Conservation (phyloP, 805 yeast species). For the Cyberlindnera maclurae region DNA sequence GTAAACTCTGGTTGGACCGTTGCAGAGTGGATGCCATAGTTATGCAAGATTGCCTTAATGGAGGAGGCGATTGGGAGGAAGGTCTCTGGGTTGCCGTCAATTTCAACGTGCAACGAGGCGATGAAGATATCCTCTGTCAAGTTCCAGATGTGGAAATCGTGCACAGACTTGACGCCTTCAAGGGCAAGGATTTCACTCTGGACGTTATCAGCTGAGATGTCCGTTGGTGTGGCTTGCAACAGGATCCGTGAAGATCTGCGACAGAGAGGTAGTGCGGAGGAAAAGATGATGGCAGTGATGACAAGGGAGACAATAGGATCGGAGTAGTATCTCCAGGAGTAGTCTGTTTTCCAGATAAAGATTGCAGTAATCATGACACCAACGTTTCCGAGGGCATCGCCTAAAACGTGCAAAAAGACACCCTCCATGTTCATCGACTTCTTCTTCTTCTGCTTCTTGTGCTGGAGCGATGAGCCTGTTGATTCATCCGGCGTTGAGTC, state of each 20-base stretch:
- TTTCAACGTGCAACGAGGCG: slow-evolving; percentile 84
- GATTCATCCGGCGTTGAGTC: background rate
- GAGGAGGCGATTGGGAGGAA: slow-evolving; percentile 66
- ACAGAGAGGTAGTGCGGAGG: slow-evolving; percentile 88
- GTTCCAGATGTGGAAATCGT: slow-evolving; percentile 96
- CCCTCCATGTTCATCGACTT: slow-evolving; percentile 96
- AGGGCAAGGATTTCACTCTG: slow-evolving; percentile 59
- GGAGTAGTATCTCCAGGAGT: slow-evolving; percentile 75
- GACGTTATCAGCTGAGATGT: slow-evolving; percentile 69
- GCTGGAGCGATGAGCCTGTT: background rate
- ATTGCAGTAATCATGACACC: slow-evolving; percentile 89
- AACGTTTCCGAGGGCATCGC: slow-evolving; percentile 92
- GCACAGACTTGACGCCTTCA: slow-evolving; percentile 75
- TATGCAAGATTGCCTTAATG: slow-evolving; percentile 74
- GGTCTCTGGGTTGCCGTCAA: slow-evolving; percentile 53
- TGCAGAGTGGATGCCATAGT: slow-evolving; percentile 83
- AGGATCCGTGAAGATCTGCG: slow-evolving; percentile 79
- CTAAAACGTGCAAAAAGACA: slow-evolving; percentile 88
- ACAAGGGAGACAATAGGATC: slow-evolving; percentile 84
- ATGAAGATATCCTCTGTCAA: slow-evolving; percentile 79
- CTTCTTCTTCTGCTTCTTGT: slow-evolving; percentile 18
- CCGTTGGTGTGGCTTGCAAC: slow-evolving; percentile 88
- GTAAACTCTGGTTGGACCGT: slow-evolving; percentile 94
- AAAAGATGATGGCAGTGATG: slow-evolving; percentile 82
- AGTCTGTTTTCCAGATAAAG: slow-evolving; percentile 91